Evolutionary conservation across 1,284 basidiomycete genomes (phyloP).

Genomic region (Ustilago hordei): DNA sequence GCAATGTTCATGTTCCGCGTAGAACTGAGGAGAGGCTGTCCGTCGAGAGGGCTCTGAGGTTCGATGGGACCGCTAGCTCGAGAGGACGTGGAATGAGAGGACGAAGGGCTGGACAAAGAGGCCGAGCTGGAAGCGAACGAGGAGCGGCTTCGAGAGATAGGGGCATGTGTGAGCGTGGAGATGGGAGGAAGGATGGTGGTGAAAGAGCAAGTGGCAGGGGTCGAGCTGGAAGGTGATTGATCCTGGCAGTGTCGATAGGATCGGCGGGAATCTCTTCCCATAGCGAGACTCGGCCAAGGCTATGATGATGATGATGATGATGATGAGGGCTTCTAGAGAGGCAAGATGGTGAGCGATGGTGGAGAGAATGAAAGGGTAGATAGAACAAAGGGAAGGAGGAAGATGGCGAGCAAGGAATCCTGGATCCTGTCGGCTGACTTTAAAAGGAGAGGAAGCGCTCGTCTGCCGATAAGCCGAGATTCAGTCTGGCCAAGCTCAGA

Average conservation of each 20-base stretch:
- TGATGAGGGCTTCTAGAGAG: neutral
- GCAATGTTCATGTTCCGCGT: constrained; percentile 19
- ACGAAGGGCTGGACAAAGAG: constrained; percentile 22
- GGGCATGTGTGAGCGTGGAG: constrained; percentile 11
- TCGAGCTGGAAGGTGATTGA: constrained; percentile 18
- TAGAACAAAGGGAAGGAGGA: constrained; percentile 7
- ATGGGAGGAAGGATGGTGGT: constrained; percentile 31
- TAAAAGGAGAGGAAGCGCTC: constrained; percentile 8
- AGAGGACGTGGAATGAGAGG: constrained; percentile 13
- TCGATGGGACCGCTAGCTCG: constrained; percentile 30
- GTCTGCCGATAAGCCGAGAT: neutral
- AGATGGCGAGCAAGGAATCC: neutral
- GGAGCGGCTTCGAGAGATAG: constrained; percentile 1
- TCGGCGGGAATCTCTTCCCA: constrained; percentile 17
- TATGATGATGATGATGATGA: constrained; percentile 5
- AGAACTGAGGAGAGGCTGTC: constrained; percentile 24
- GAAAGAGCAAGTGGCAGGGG: constrained; percentile 6
- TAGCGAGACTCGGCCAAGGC: constrained; percentile 14
- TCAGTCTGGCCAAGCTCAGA: neutral
- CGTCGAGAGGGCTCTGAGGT: constrained; percentile 32
- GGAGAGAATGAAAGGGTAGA: neutral
- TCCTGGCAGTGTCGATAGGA: constrained; percentile 22
- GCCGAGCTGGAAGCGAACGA: constrained; percentile 22
- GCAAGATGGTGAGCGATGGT: neutral
- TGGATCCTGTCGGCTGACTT: constrained; percentile 6